Evolutionary conservation across 768 basidiomycete species (phyloP).

Genomic region (Termitomyces sp.): DNA sequence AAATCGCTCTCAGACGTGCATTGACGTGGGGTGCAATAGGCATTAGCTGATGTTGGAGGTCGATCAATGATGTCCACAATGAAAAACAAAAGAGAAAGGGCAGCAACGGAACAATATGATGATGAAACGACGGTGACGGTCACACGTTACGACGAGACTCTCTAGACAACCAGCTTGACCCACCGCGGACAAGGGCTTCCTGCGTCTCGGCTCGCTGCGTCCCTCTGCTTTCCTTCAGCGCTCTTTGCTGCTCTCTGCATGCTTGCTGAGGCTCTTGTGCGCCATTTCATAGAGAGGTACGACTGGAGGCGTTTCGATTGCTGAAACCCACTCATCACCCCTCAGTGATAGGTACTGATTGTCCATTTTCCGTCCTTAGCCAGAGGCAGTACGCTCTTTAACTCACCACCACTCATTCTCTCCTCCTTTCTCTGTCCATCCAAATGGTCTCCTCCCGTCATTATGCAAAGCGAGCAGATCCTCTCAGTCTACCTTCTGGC

Average conservation of each 20-base stretch:
- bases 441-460: constrained; percentile 9
- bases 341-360: constrained; percentile 11
- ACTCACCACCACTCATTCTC: constrained; percentile 7
- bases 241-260: constrained; percentile 7
- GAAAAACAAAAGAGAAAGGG: not conserved
- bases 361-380: not conserved
- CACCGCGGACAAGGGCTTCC: not conserved
- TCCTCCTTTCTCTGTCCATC: not conserved
- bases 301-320: not conserved
- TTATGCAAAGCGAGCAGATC: constrained; percentile 10
- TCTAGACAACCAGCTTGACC: constrained; percentile 1
- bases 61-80: not conserved
- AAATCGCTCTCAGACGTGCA: not conserved
- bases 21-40: no score
- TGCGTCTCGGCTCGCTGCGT: not conserved
- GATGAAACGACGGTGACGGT: constrained; percentile 11
- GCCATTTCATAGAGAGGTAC: not conserved
- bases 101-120: not conserved
- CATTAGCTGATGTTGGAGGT: not conserved
- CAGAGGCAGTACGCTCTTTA: constrained; percentile 19
- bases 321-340: constrained; percentile 9
- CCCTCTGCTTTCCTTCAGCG: not conserved
- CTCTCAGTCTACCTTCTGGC: constrained; percentile 11
- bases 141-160: constrained; percentile 6
- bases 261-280: constrained; percentile 6